phyloP scores from a whole-genome alignment of 2,329 filamentous ascomycete genomes.

The Ilyonectria destructans region DNA sequence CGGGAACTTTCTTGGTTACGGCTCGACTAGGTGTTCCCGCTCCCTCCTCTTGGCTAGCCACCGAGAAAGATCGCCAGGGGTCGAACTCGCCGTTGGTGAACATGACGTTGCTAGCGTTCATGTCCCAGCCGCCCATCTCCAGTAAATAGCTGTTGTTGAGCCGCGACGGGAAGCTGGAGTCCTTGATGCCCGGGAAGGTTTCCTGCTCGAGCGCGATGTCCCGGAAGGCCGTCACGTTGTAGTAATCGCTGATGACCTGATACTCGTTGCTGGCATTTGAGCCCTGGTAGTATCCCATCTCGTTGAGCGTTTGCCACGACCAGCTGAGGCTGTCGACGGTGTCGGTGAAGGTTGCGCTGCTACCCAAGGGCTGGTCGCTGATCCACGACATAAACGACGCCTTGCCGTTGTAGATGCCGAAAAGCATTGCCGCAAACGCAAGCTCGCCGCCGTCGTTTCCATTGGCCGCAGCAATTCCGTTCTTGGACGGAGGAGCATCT shows the following conservation, averaged over 20 bases:
- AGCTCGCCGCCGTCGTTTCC: constrained; percentile 23
- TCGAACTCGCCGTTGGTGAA: constrained; percentile 52
- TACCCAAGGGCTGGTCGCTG: not conserved
- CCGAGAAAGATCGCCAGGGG: constrained; percentile 47
- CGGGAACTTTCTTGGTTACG: constrained; percentile 22
- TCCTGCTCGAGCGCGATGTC: constrained; percentile 9
- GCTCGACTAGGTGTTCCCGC: constrained; percentile 13
- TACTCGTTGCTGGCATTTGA: constrained; percentile 30
- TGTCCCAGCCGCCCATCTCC: constrained; percentile 50
- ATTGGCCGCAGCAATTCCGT: constrained; percentile 23
- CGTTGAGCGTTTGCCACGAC: constrained; percentile 34
- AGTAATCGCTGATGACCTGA: constrained; percentile 27
- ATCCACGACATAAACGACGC: not conserved
- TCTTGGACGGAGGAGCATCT: constrained; percentile 3
- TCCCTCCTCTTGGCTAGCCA: constrained; percentile 28
- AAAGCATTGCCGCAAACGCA: constrained; percentile 30
- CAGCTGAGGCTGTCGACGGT: constrained; percentile 39
- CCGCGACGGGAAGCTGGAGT: constrained; percentile 18
- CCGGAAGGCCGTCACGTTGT: constrained; percentile 16
- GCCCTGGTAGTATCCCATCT: constrained; percentile 35
- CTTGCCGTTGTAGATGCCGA: constrained; percentile 24
- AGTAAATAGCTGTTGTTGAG: constrained; percentile 58
- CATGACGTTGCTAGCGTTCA: constrained; percentile 45
- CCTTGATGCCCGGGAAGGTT: constrained; percentile 8
- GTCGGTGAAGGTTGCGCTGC: constrained; percentile 46